phyloP scores from a whole-genome alignment of 257 asterid genomes.

The Orobanche coerulescens region DNA sequence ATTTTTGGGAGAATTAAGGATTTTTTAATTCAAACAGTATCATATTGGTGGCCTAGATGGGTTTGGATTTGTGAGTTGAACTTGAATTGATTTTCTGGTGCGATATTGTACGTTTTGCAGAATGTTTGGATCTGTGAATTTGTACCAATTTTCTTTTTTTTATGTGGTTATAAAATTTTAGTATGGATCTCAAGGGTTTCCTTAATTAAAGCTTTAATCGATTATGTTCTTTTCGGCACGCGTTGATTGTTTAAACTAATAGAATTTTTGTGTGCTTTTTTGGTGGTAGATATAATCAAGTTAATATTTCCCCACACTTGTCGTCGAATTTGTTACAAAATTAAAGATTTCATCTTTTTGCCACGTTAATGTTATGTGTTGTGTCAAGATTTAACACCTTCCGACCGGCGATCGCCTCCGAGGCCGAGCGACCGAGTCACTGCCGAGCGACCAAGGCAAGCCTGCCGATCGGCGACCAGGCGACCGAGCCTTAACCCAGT shows the following conservation, averaged over 20 bases:
- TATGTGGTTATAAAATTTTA: background rate
- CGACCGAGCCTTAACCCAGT: too few species aligned
- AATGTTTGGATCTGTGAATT: constrained; percentile 21
- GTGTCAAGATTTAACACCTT: too few species aligned
- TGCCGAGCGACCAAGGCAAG: too few species aligned
- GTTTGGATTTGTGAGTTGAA: background rate
- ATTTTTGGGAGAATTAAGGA: constrained; percentile 2
- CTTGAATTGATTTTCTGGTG: constrained; percentile 17
- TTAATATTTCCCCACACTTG: background rate
- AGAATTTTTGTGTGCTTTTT: background rate
- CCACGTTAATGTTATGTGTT: background rate
- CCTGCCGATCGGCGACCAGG: too few species aligned
- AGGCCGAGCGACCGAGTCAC: too few species aligned
- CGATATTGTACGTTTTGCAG: background rate
- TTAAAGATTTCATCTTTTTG: constrained; percentile 20
- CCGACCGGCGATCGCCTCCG: too few species aligned
- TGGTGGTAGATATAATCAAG: background rate
- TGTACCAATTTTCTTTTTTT: background rate
- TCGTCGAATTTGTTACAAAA: background rate
- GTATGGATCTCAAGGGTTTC: constrained; percentile 15
- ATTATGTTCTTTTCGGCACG: background rate
- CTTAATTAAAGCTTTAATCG: background rate
- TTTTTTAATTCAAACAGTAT: background rate
- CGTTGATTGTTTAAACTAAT: background rate
- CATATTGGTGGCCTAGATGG: background rate